A percentile compares a stretch with the other conserved stretches of the same genome.
These are phyloP conservation scores for Suhomyces sp. DNA, from an alignment of 805 yeast species.

Conservation along the genomic window DNA sequence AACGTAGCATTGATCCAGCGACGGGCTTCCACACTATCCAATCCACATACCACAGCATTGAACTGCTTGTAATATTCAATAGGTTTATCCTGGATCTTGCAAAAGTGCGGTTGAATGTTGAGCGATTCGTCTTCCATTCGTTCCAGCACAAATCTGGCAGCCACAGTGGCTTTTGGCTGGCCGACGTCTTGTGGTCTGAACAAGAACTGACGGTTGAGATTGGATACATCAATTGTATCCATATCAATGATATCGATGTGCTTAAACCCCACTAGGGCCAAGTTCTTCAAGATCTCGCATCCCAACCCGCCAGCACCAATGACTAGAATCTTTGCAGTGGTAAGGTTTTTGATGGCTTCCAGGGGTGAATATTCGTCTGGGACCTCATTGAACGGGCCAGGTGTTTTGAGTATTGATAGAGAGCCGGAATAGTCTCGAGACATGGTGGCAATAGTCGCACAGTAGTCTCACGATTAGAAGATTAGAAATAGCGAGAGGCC, in stretches of 20 bases:
- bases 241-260: constrained; percentile 70
- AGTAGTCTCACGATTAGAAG: background rate
- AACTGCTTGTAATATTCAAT: constrained; percentile 64
- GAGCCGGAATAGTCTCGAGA: constrained; percentile 13
- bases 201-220: constrained; percentile 72
- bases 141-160: constrained; percentile 52
- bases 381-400: constrained; percentile 42
- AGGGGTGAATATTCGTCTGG: constrained; percentile 29
- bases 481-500: background rate
- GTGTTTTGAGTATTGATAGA: constrained; percentile 16
- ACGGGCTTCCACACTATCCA: constrained; percentile 87
- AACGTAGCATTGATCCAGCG: constrained; percentile 79
- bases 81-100: constrained; percentile 58
- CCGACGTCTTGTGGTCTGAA: constrained; percentile 64
- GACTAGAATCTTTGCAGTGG: constrained; percentile 31
- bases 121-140: constrained; percentile 40
- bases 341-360: constrained; percentile 22
- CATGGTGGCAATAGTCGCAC: background rate
- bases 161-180: constrained; percentile 60
- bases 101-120: constrained; percentile 55
- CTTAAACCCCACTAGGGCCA: constrained; percentile 66
- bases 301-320: constrained; percentile 86
- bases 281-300: constrained; percentile 72
- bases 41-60: constrained; percentile 75
- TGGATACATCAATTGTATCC: constrained; percentile 79